These are phyloP conservation scores for Sindora glabra DNA, from an alignment of 306 rosid genomes.

Conservation along the genomic window DNA sequence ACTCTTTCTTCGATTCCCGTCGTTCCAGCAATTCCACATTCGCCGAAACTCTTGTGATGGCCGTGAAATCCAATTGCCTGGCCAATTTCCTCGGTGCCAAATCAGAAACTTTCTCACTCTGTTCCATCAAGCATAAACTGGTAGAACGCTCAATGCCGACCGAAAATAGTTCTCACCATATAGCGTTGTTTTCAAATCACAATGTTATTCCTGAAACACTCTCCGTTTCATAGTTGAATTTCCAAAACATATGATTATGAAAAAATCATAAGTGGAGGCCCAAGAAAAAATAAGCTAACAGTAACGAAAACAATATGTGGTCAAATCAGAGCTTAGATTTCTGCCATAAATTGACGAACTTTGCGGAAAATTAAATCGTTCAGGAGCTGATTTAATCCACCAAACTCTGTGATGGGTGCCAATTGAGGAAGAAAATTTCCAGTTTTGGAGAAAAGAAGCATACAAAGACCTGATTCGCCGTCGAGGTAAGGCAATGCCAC, in stretches of 20 bases:
- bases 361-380: background rate
- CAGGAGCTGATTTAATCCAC: background rate
- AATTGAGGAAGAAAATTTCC: background rate
- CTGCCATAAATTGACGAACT: conserved; percentile 14
- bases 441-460: background rate
- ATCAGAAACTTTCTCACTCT: conserved; percentile 33
- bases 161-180: background rate
- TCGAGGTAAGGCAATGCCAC: background rate
- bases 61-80: conserved; percentile 60
- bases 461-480: background rate
- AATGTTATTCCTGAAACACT: background rate
- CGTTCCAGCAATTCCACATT: conserved; percentile 11
- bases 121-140: conserved; percentile 39
- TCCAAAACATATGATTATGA: background rate
- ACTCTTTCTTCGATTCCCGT: conserved; percentile 3
- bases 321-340: background rate
- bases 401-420: background rate
- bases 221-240: conserved; percentile 18
- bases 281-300: background rate
- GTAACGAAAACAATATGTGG: background rate
- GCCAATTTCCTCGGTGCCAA: conserved; percentile 36
- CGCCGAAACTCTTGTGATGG: conserved; percentile 1
- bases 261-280: background rate
- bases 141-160: background rate
- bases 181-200: conserved; percentile 2